Percentiles rank a stretch among this genome's conserved stretches.
These are phyloP conservation scores for Epichloe elymi DNA, from an alignment of 2,329 filamentous ascomycete genomes.

Conservation along the genomic window DNA sequence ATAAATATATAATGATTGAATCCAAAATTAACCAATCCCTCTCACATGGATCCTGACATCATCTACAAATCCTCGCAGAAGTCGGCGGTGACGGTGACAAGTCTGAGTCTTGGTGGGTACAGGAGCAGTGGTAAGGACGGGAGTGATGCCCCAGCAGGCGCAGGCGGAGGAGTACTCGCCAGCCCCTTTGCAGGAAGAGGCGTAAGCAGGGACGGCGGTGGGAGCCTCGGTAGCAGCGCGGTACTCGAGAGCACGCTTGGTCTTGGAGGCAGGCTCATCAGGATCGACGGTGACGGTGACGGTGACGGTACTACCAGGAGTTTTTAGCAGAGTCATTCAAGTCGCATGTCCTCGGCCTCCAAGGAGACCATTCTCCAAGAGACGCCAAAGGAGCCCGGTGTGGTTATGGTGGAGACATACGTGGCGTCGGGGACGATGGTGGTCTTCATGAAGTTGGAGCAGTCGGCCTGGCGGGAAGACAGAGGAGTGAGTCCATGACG, in stretches of 20 bases:
- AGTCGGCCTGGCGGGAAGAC: conserved; percentile 24
- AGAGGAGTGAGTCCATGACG: conserved; percentile 22
- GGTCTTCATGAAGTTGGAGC: conserved; percentile 26
- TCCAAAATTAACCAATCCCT: background rate
- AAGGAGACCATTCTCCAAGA: background rate
- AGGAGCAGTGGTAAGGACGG: conserved; percentile 23
- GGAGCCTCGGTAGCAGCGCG: conserved; percentile 20
- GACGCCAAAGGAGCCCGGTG: background rate
- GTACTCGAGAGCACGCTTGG: conserved; percentile 17
- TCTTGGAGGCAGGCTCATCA: conserved; percentile 13
- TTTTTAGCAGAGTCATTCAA: background rate
- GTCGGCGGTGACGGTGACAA: conserved; percentile 26
- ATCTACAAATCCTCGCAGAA: conserved; percentile 25
- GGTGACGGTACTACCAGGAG: conserved; percentile 18
- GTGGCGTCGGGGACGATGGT: conserved; percentile 26
- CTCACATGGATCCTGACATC: background rate
- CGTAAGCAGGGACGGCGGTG: conserved; percentile 26
- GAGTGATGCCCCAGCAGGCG: conserved; percentile 32
- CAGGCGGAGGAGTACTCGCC: conserved; percentile 28
- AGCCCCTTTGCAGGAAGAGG: conserved; percentile 21
- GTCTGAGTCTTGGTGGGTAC: conserved; percentile 27
- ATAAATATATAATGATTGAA: background rate
- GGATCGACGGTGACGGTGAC: conserved; percentile 25
- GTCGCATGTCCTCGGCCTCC: too few species aligned
- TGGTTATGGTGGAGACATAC: conserved; percentile 17